Evolutionary conservation across 768 basidiomycete species (phyloP).

Genomic region (Rhizopogon rudus): DNA sequence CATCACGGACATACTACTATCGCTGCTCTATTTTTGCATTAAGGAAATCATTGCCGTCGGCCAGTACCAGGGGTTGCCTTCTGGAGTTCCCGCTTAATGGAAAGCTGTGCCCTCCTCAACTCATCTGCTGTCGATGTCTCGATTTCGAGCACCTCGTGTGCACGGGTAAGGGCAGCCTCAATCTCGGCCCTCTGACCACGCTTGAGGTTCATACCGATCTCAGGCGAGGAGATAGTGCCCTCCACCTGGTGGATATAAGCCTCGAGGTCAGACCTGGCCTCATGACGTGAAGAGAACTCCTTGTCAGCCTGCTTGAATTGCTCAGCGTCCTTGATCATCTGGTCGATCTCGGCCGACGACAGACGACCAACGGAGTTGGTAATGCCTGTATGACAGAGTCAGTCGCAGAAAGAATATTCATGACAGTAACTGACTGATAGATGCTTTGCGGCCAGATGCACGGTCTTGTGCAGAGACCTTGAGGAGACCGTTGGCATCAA

Average conservation of each 20-base stretch:
- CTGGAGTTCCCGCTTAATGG: constrained; percentile 95
- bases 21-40: constrained; percentile 13
- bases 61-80: constrained; percentile 91
- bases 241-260: constrained; percentile 97
- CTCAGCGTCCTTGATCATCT: constrained; percentile 99
- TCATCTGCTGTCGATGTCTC: constrained; percentile 93
- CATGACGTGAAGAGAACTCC: constrained; percentile 97
- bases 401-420: constrained; percentile 3
- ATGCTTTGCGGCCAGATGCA: constrained; percentile 98
- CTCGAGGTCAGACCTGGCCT: constrained; percentile 98
- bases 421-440: constrained; percentile 65
- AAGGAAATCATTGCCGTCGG: constrained; percentile 29
- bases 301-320: constrained; percentile 96
- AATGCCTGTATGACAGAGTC: constrained; percentile 52
- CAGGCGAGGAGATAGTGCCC: constrained; percentile 91
- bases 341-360: constrained; percentile 95
- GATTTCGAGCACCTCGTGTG: constrained; percentile 97
- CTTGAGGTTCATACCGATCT: constrained; percentile 98
- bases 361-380: constrained; percentile 99
- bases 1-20: constrained; percentile 7
- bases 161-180: constrained; percentile 96
- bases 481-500: constrained; percentile 98
- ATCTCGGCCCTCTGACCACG: constrained; percentile 92
- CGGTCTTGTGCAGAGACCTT: constrained; percentile 99
- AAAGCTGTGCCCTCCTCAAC: constrained; percentile 91